Evolutionary conservation across 129 eudicot species (phyloP).

Genomic region (Rutidosis leptorrhynchoides): DNA sequence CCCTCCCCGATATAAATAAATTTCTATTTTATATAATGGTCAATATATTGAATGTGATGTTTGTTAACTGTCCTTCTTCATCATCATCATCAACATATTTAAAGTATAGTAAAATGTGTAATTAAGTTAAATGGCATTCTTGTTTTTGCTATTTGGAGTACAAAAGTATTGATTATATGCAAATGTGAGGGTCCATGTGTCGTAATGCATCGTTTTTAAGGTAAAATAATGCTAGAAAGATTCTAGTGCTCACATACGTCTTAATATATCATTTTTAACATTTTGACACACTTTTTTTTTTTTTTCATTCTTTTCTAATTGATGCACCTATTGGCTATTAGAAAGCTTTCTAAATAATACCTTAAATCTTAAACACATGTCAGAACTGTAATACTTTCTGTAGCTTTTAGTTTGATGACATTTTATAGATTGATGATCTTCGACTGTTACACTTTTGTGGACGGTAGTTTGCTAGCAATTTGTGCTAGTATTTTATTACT

Average conservation of each 20-base stretch:
- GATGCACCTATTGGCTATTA: too few species aligned
- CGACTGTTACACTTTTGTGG: neutral
- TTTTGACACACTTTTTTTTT: neutral
- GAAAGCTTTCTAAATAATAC: too few species aligned
- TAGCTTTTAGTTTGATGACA: too few species aligned
- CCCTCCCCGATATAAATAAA: too few species aligned
- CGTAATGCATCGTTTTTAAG: neutral
- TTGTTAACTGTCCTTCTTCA: neutral
- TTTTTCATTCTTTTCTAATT: too few species aligned
- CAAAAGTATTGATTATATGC: neutral
- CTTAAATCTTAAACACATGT: too few species aligned
- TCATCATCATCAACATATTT: neutral
- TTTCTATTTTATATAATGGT: neutral
- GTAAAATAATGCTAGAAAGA: neutral
- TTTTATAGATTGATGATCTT: too few species aligned
- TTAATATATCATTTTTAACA: neutral
- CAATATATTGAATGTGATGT: neutral
- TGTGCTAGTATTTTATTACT: constrained; percentile 17
- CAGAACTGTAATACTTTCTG: neutral
- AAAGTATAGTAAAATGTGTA: neutral
- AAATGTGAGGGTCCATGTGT: neutral
- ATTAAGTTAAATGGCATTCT: neutral
- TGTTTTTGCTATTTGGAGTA: neutral
- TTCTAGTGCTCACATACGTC: neutral
- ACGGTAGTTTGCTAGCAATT: constrained; percentile 16